Base-by-base conservation (phyloP, 2,329 filamentous ascomycete species). In the Lachnellula suecica region DNA sequence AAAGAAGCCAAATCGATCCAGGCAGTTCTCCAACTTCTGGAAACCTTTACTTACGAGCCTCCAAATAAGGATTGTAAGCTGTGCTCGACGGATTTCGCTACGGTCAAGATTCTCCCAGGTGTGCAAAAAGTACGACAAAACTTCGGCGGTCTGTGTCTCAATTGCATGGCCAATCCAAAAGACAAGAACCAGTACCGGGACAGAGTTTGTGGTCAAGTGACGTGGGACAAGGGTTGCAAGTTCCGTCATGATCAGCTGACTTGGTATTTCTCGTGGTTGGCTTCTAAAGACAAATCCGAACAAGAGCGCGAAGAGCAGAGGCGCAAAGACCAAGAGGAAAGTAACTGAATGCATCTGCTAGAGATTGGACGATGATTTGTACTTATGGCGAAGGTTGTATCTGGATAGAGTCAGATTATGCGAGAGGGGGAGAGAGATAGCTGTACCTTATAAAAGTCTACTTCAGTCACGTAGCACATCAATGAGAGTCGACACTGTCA, bases 81-180 rank as follows among this genome's bases (percentile, higher is more conserved):
- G 5, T 59, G 54, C 19, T 11, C 15, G 6, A 11, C 4, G 10
- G 15, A 47, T 6, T 37, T 17, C 10, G 11, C 9, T 13, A 15
- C 15, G 5, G 11, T 6, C 29, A 17, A 2, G 2, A 41, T 57
- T 15, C 4, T 8, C 1, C 11, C 1, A 5, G 25, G 37, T 7
- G 37, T 49, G 15, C 4, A 41, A 0, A 49, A 24, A 1, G 44
- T 52, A 2, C 19, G 31, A 9, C 13, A 41, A 0, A 19, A 55
- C 27, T 61, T 55, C 24, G 17, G 54, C 6, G 59, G 57, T 2
- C 31, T 61, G 13, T 61, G 59, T 40, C 15, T 61, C 1, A 53
- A 57, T 24, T 61, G 59, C 19, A 55, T 61, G 20, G 40, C 52
- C 23, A 47, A 27, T 1, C 19, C 44, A 1, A 31, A 38, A 0